Evolutionary conservation across 225 moss, liverwort and hornwort species (phyloP).

Genomic region (Bryoerythrophyllum caledonicum): DNA sequence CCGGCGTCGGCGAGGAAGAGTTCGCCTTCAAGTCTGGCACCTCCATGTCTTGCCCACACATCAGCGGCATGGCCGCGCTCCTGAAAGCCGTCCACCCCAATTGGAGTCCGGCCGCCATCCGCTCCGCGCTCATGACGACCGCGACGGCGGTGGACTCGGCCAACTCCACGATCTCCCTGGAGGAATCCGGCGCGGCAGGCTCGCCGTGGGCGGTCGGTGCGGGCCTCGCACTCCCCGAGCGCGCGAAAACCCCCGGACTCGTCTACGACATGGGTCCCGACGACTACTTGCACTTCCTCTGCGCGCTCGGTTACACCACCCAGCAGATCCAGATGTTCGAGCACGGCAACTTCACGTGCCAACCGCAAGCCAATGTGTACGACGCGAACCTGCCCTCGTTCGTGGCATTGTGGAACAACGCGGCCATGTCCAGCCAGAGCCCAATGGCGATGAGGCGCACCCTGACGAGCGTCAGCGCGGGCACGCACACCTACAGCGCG

Average conservation of each 20-base stretch:
- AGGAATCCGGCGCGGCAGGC: constrained; percentile 6
- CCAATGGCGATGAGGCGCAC: constrained; percentile 21
- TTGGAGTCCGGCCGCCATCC: constrained; percentile 67
- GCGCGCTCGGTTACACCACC: constrained; percentile 15
- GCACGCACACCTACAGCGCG: constrained; percentile 26
- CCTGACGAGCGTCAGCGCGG: constrained; percentile 51
- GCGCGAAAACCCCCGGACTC: constrained; percentile 55
- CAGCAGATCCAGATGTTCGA: constrained; percentile 8
- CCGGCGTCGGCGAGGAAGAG: constrained; percentile 19
- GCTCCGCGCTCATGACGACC: too few relatives aligned
- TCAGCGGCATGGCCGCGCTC: constrained; percentile 61
- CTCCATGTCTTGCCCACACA: constrained; percentile 69
- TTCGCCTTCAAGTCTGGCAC: constrained; percentile 55
- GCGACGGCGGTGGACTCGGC: constrained; percentile 26
- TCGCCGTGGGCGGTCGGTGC: constrained; percentile 43
- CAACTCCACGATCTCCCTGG: not conserved
- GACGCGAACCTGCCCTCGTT: constrained; percentile 52
- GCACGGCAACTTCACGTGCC: constrained; percentile 33
- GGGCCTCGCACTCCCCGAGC: constrained; percentile 44
- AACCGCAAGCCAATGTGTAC: not conserved
- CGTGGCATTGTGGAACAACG: not conserved
- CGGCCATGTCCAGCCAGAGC: not conserved
- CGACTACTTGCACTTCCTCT: constrained; percentile 46
- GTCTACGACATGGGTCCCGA: constrained; percentile 45
- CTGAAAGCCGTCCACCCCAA: constrained; percentile 50